Evolutionary conservation across 768 basidiomycete genomes (phyloP), one percentile per base, ranked within the genome.

Genomic region (Lepiota brunneoincarnata): DNA sequence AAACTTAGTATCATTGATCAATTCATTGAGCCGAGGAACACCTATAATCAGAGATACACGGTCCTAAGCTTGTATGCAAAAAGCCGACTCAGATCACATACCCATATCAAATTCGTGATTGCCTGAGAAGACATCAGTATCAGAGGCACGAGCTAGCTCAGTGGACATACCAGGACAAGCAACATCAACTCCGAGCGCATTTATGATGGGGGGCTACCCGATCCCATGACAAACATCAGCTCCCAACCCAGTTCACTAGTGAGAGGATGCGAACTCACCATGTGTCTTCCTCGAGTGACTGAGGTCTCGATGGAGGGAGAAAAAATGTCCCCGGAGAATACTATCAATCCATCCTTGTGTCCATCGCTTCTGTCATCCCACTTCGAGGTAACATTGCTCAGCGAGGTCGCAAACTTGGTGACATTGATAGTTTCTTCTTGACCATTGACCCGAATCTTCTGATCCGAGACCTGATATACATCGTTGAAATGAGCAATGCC

Each of bases 401-500:
- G n/a, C 4, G 35, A 35, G 31, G 26, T 31, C 9, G 26, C 47
- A 20, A 49, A 49, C 34, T 49, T 49, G 10, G 47, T 5, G 47
- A 49, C 47, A 17, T 49, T 31, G 35, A 49, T 49, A 20, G 4
- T 4, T 34, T 36, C 47, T n/a, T 6, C 6, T n/a, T 40, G 15
- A 14, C 47, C 47, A 20, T 36, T 34, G 44, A 31, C 28, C 6
- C 20, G 11, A 4, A 49, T 7, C 20, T 49, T 49, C 24, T 49
- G 34, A 21, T 28, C 23, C 3, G 47, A 49, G 11, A 49, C 47
- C 21, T 49, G 47, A 35, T 49, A 49, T 6, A 49, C 47, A 31
- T 49, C 47, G 47, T 49, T 49, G 28, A 49, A 49, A 36, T 49
- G 47, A 6, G 47, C 47, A 31, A 49, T 49, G 47, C 7, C 31